A percentile compares a stretch with the other conserved stretches of the same genome.
phyloP scores from a whole-genome alignment of 2,329 filamentous ascomycete species.

The Dactylonectria macrodidyma region DNA sequence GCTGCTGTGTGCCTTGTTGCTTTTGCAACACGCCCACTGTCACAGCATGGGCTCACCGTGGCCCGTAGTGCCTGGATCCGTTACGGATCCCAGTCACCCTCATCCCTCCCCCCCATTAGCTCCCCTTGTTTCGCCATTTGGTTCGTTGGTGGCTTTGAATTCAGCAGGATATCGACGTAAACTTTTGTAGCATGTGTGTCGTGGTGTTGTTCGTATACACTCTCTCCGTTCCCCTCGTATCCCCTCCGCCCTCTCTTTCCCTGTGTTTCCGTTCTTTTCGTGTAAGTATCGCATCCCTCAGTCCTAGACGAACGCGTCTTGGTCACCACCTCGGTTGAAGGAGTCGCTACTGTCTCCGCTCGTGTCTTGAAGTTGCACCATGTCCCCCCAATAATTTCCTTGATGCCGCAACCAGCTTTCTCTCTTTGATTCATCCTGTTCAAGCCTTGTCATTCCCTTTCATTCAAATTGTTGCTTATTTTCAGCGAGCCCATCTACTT shows the following conservation, averaged over 20 bases:
- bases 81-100: slow-evolving; percentile 7
- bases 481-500: neutral
- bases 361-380: slow-evolving; percentile 21
- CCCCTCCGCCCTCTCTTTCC: slow-evolving; percentile 1
- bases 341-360: slow-evolving; percentile 6
- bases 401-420: slow-evolving; percentile 25
- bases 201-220: slow-evolving; percentile 9
- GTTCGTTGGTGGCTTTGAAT: slow-evolving; percentile 24
- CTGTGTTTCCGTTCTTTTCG: slow-evolving; percentile 17
- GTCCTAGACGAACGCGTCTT: slow-evolving; percentile 16
- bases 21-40: slow-evolving; percentile 38
- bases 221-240: neutral
- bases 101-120: neutral
- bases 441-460: slow-evolving; percentile 16
- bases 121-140: slow-evolving; percentile 25
- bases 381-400: slow-evolving; percentile 16
- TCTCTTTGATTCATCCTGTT: slow-evolving; percentile 11
- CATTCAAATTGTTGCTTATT: neutral
- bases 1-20: neutral
- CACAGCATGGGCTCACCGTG: slow-evolving; percentile 33
- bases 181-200: neutral
- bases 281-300: slow-evolving; percentile 1
- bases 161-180: slow-evolving; percentile 3
- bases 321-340: slow-evolving; percentile 7
- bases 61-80: slow-evolving; percentile 18